Conservation (phyloP, 805 yeast genomes). For the Sugiyamaella marilandica region DNA sequence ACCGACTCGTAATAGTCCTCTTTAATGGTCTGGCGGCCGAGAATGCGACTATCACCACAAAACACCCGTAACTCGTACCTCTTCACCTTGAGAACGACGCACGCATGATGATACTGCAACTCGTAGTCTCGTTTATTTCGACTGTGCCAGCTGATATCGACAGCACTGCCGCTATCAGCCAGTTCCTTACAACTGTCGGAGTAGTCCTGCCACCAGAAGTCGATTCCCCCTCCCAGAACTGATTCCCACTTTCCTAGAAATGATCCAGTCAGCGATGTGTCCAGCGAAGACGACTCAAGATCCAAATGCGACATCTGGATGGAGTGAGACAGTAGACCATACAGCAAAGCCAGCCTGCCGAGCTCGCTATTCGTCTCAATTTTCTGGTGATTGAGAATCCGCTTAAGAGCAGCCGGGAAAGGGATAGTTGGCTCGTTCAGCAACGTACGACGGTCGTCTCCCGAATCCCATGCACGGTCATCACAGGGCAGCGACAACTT, state of each 20-base stretch:
- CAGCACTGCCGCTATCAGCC: not conserved
- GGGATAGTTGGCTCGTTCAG: constrained; percentile 28
- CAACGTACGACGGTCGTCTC: constrained; percentile 20
- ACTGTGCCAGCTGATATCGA: not conserved
- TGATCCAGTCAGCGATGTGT: constrained; percentile 8
- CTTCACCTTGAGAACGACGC: constrained; percentile 63
- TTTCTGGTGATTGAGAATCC: constrained; percentile 47
- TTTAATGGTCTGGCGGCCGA: constrained; percentile 56
- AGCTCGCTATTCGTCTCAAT: constrained; percentile 46
- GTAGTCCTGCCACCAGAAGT: constrained; percentile 49
- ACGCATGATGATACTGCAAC: constrained; percentile 55
- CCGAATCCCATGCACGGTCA: constrained; percentile 51
- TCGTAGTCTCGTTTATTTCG: not conserved
- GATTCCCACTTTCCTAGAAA: constrained; percentile 59
- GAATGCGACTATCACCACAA: constrained; percentile 76
- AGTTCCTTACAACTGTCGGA: not conserved
- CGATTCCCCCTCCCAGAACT: constrained; percentile 58
- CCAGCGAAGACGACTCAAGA: constrained; percentile 37
- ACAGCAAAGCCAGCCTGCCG: constrained; percentile 60
- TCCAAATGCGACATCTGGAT: constrained; percentile 69
- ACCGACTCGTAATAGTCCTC: constrained; percentile 46
- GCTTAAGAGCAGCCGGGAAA: constrained; percentile 54
- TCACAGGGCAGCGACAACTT: constrained; percentile 59
- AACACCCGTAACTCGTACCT: constrained; percentile 67
- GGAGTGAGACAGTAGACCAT: constrained; percentile 62